These are phyloP conservation scores for Suhomyces bolitotheri DNA, from an alignment of 1,139 yeast species.

Conservation along the genomic window DNA sequence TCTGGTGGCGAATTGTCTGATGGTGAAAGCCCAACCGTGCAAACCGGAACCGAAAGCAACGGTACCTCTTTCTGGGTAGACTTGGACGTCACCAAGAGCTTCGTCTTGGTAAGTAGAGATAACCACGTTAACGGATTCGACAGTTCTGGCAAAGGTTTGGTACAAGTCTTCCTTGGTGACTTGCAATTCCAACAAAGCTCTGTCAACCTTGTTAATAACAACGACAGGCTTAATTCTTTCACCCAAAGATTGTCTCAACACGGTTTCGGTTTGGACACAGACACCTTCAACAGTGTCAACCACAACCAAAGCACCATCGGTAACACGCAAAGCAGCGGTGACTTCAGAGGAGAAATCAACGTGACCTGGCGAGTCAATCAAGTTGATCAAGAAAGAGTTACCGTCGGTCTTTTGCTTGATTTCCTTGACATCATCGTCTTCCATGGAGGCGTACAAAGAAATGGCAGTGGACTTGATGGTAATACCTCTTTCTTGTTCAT, in stretches of 20 bases:
- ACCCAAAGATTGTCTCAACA: conserved; percentile 98
- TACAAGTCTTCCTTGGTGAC: conserved; percentile 98
- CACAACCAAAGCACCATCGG: conserved; percentile 99
- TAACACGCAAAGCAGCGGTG: conserved; percentile 99
- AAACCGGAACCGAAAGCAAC: conserved; percentile 99
- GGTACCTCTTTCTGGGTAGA: conserved; percentile 98
- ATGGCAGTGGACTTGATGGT: conserved; percentile 99
- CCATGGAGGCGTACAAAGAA: conserved; percentile 88
- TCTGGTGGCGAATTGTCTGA: conserved; percentile 97
- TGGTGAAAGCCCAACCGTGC: conserved; percentile 99
- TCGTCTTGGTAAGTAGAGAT: conserved; percentile 93
- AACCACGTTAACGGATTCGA: conserved; percentile 98
- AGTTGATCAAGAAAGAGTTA: conserved; percentile 92
- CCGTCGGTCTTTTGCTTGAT: conserved; percentile 94
- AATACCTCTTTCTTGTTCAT: conserved; percentile 99
- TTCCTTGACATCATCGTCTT: conserved; percentile 90
- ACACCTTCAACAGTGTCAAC: conserved; percentile 99
- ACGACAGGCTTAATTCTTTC: conserved; percentile 99
- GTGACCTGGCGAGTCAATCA: conserved; percentile 99
- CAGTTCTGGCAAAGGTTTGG: conserved; percentile 98
- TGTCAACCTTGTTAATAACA: conserved; percentile 97
- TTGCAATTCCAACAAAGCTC: conserved; percentile 99
- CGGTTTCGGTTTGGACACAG: conserved; percentile 99
- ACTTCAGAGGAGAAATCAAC: conserved; percentile 99
- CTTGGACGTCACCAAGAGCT: conserved; percentile 94